Percentiles rank a stretch among this genome's conserved stretches.
phyloP scores from a whole-genome alignment of 148 eudicot genomes.

The Oxyria digyna region DNA sequence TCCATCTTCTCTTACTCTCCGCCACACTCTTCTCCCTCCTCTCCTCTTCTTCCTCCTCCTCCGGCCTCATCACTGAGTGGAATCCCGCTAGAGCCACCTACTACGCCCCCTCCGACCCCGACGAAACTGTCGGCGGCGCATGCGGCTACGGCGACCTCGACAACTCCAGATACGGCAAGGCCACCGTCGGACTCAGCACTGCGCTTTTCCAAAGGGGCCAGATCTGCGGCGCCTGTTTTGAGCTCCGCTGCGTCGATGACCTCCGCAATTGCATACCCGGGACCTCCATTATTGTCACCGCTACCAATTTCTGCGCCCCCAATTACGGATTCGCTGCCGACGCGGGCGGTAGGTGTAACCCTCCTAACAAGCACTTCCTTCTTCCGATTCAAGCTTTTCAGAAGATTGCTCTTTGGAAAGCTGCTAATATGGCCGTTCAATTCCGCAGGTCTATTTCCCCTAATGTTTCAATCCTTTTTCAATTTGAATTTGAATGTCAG shows the following conservation, averaged over 20 bases:
- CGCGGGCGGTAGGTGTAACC: constrained; percentile 69
- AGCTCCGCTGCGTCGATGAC: constrained; percentile 75
- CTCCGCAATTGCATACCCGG: constrained; percentile 78
- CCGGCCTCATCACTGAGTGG: constrained; percentile 40
- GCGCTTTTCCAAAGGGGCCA: constrained; percentile 49
- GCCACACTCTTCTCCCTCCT: neutral
- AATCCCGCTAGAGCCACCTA: constrained; percentile 64
- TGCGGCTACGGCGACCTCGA: constrained; percentile 79
- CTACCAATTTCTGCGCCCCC: constrained; percentile 83
- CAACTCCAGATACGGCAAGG: constrained; percentile 56
- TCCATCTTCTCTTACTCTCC: neutral
- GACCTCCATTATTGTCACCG: constrained; percentile 69
- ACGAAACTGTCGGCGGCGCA: constrained; percentile 76
- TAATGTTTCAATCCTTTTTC: neutral
- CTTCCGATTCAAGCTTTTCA: constrained; percentile 82
- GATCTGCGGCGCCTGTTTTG: constrained; percentile 90
- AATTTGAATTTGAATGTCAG: neutral
- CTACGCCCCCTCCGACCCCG: constrained; percentile 70
- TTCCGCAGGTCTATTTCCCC: constrained; percentile 44
- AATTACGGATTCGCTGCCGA: constrained; percentile 56
- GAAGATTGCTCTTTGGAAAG: constrained; percentile 96
- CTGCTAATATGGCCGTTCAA: constrained; percentile 81
- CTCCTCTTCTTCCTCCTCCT: constrained; percentile 12
- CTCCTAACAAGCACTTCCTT: constrained; percentile 72
- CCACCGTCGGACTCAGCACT: constrained; percentile 70